Evolutionary conservation across 2,329 filamentous ascomycete genomes (phyloP).

Genomic region (Nigrograna mackinnonii): DNA sequence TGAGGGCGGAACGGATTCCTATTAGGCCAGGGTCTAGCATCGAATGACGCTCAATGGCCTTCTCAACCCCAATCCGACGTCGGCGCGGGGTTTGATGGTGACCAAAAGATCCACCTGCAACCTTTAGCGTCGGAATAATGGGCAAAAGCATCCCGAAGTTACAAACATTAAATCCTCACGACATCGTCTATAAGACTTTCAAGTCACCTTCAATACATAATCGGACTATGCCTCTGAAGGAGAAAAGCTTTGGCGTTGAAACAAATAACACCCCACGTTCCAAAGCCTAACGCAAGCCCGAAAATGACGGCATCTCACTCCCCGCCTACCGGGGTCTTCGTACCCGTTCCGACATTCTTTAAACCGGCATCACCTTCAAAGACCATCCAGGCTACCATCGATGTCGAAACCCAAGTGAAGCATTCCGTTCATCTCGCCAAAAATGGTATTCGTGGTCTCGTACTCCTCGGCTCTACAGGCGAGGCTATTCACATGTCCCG

Average conservation of each 20-base stretch:
- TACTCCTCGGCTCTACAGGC: constrained; percentile 66
- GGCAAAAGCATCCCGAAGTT: constrained; percentile 26
- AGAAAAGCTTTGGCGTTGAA: no score
- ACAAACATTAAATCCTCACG: constrained; percentile 14
- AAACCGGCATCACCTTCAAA: constrained; percentile 52
- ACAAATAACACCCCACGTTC: background rate
- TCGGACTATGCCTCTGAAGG: no score
- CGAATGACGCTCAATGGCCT: background rate
- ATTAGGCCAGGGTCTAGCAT: no score
- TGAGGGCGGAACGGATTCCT: no score
- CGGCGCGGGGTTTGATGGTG: constrained; percentile 28
- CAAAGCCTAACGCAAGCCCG: background rate
- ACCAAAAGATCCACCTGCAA: constrained; percentile 19
- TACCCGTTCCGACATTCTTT: constrained; percentile 66
- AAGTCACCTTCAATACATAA: no score
- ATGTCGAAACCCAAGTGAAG: constrained; percentile 60
- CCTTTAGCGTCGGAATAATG: constrained; percentile 28
- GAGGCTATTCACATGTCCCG: constrained; percentile 65
- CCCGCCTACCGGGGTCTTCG: constrained; percentile 42
- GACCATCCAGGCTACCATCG: constrained; percentile 55
- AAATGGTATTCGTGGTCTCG: constrained; percentile 63
- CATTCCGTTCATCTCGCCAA: constrained; percentile 65
- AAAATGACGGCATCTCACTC: constrained; percentile 9
- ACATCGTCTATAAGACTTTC: constrained; percentile 4
- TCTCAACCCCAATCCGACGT: constrained; percentile 12